Conservation (phyloP, 2,329 filamentous ascomycete species). For the Cytospora chrysosperma region DNA sequence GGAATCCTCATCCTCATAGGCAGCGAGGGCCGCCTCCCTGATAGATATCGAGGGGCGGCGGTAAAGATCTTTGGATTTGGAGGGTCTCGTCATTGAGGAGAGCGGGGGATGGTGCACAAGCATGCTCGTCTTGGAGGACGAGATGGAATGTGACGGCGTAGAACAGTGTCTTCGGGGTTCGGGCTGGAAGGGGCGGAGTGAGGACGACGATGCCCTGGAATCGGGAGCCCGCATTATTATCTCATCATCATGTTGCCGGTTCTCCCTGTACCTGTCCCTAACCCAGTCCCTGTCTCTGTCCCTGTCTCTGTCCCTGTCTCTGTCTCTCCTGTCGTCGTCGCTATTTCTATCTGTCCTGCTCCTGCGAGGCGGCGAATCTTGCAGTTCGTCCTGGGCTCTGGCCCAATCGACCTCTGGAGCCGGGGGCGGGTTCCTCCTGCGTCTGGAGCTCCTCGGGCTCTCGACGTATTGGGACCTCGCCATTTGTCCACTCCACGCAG, state of each 20-base stretch:
- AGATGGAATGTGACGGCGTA: slow-evolving; percentile 28
- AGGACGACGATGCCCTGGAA: slow-evolving; percentile 23
- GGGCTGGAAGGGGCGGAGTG: slow-evolving; percentile 16
- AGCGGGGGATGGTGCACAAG: slow-evolving; percentile 33
- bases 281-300: slow-evolving; percentile 29
- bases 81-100: slow-evolving; percentile 30
- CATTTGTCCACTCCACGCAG: slow-evolving; percentile 32
- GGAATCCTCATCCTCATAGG: slow-evolving; percentile 31
- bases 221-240: slow-evolving; percentile 20
- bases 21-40: slow-evolving; percentile 4
- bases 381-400: slow-evolving; percentile 27
- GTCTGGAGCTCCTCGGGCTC: slow-evolving; percentile 30
- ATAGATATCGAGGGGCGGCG: slow-evolving; percentile 25
- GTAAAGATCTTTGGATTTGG: slow-evolving; percentile 25
- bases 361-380: slow-evolving; percentile 33
- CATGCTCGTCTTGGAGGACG: slow-evolving; percentile 30
- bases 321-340: slow-evolving; percentile 31
- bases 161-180: slow-evolving; percentile 9
- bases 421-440: slow-evolving; percentile 29
- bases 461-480: slow-evolving; percentile 31
- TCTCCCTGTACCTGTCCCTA: slow-evolving; percentile 6
- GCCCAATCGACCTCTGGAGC: slow-evolving; percentile 33
- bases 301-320: slow-evolving; percentile 29
- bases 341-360: slow-evolving; percentile 31
- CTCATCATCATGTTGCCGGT: slow-evolving; percentile 17